Evolutionary conservation across 768 basidiomycete species (phyloP).

Genomic region (Favolaschia claudopus): DNA sequence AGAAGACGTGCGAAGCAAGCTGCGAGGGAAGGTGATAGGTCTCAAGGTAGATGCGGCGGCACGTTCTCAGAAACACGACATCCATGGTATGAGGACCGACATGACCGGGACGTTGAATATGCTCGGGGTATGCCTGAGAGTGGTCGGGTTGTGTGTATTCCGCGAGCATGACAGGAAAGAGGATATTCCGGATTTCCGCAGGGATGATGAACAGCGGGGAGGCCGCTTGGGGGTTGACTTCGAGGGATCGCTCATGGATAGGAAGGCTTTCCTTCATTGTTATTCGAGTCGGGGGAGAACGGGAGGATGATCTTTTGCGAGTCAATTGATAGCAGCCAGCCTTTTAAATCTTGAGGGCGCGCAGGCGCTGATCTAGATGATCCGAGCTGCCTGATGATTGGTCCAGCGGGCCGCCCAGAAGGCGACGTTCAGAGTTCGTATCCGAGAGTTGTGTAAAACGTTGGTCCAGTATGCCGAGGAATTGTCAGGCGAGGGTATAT

Average conservation of each 20-base stretch:
- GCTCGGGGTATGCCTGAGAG: not conserved
- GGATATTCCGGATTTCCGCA: constrained; percentile 8
- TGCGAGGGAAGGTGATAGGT: constrained; percentile 12
- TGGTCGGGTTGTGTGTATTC: constrained; percentile 5
- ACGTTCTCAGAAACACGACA: not conserved
- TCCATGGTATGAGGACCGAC: not conserved
- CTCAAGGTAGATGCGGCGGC: constrained; percentile 17
- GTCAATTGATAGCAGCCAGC: too few relatives aligned
- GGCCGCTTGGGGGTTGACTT: constrained; percentile 1
- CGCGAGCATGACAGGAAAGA: constrained; percentile 5
- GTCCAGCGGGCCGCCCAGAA: too few relatives aligned
- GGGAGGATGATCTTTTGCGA: too few relatives aligned
- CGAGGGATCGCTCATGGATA: constrained; percentile 4
- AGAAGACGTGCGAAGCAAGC: constrained; percentile 9
- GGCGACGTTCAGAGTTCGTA: too few relatives aligned
- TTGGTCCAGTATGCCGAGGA: too few relatives aligned
- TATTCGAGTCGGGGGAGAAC: too few relatives aligned
- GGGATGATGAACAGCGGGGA: constrained; percentile 16
- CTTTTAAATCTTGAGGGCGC: too few relatives aligned
- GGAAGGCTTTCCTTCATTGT: too few relatives aligned
- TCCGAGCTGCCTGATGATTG: too few relatives aligned
- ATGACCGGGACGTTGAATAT: not conserved
- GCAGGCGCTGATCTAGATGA: too few relatives aligned
- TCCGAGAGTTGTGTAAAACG: too few relatives aligned
- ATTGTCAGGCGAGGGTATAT: too few relatives aligned